Conservation (phyloP, 2,329 filamentous ascomycete genomes). For the Trichophyton equinum region DNA sequence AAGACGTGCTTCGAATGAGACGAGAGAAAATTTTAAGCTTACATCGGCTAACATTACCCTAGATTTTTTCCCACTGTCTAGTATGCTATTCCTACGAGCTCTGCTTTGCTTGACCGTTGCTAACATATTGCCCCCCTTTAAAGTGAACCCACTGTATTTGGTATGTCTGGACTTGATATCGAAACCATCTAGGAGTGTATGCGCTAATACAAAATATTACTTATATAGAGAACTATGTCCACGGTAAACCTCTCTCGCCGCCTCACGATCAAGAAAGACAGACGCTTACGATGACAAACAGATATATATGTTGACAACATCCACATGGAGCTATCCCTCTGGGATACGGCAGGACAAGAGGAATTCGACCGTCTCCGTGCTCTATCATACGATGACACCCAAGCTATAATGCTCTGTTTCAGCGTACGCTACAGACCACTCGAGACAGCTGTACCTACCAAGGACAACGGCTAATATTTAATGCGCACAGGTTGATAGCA, state of each 20-base stretch:
- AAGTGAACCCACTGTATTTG: conserved; percentile 85
- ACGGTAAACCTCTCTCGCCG: conserved; percentile 46
- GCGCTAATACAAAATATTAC: conserved; percentile 8
- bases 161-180: conserved; percentile 26
- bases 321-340: conserved; percentile 92
- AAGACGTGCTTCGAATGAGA: conserved; percentile 5
- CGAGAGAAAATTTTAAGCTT: background rate
- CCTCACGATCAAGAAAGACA: background rate
- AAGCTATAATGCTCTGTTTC: conserved; percentile 98
- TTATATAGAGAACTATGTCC: conserved; percentile 78
- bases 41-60: conserved; percentile 1
- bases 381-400: conserved; percentile 94
- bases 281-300: conserved; percentile 25
- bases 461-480: background rate
- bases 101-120: conserved; percentile 17
- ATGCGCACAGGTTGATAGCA: conserved; percentile 63
- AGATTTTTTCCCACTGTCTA: conserved; percentile 98
- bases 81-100: conserved; percentile 33
- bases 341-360: conserved; percentile 97
- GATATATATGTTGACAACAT: conserved; percentile 97
- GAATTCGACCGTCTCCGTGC: conserved; percentile 95
- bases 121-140: conserved; percentile 6
- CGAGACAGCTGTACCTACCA: background rate
- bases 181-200: background rate
- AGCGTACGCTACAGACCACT: conserved; percentile 41